A percentile compares a stretch with the other conserved stretches of the same genome.
Evolutionary conservation across 257 asterid species (phyloP).

Genomic region (Przewalskia tangutica): DNA sequence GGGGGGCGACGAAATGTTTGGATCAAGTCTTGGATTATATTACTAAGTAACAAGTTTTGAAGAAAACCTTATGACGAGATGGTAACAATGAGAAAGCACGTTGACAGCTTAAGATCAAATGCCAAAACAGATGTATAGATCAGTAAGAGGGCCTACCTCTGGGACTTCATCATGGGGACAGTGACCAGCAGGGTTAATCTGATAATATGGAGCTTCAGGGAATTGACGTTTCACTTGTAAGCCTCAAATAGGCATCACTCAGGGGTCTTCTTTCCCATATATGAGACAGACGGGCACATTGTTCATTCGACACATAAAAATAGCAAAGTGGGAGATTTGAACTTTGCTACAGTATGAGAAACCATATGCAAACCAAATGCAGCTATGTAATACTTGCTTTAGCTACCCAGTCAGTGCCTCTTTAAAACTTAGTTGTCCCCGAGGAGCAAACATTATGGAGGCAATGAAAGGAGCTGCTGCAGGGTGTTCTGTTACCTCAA

Average conservation of each 20-base stretch:
- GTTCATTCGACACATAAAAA: slow-evolving; percentile 57
- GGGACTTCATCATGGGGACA: slow-evolving; percentile 99
- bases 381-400: background rate
- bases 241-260: slow-evolving; percentile 88
- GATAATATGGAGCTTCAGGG: slow-evolving; percentile 78
- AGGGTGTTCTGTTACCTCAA: slow-evolving; percentile 76
- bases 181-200: slow-evolving; percentile 94
- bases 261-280: slow-evolving; percentile 93
- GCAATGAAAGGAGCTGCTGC: slow-evolving; percentile 95
- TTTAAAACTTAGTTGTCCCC: slow-evolving; percentile 50
- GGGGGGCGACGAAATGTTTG: background rate
- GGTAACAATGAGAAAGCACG: background rate
- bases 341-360: background rate
- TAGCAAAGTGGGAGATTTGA: background rate
- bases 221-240: slow-evolving; percentile 51
- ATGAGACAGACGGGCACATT: slow-evolving; percentile 61
- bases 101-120: background rate
- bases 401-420: slow-evolving; percentile 62
- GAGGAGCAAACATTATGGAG: slow-evolving; percentile 87
- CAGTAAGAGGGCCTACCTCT: slow-evolving; percentile 43
- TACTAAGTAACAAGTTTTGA: background rate
- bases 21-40: background rate
- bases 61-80: background rate
- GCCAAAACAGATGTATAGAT: background rate
- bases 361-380: background rate